These are phyloP conservation scores for Podaxis carcinomalis DNA, from an alignment of 768 basidiomycete species.

Conservation along the genomic window DNA sequence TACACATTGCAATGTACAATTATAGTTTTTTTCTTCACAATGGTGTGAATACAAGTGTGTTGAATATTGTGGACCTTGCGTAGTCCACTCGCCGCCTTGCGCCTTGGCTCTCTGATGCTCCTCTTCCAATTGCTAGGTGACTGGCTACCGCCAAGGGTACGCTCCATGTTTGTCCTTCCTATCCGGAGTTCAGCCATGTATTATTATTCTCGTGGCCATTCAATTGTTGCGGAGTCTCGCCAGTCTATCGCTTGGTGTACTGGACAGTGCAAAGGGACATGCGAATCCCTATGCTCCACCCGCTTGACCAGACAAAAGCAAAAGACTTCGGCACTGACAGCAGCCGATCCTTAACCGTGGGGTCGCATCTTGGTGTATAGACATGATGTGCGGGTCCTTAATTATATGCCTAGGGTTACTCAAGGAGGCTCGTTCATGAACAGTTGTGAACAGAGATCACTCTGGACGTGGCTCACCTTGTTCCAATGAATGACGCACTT, in stretches of 20 bases:
- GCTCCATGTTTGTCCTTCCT: neutral
- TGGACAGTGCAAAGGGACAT: neutral
- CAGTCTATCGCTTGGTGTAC: neutral
- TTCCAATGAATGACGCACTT: too few relatives aligned
- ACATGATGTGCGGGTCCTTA: too few relatives aligned
- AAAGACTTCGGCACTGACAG: constrained; percentile 55
- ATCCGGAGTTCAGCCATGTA: neutral
- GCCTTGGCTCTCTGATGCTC: neutral
- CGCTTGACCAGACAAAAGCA: constrained; percentile 46
- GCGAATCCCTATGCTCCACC: constrained; percentile 33
- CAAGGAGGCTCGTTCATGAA: too few relatives aligned
- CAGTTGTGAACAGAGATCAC: too few relatives aligned
- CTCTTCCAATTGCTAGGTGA: neutral
- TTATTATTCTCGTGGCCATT: neutral
- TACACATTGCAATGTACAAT: constrained; percentile 15
- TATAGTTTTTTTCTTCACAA: neutral
- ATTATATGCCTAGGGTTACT: too few relatives aligned
- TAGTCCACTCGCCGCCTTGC: too few relatives aligned
- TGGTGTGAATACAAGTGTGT: neutral
- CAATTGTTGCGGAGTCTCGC: neutral
- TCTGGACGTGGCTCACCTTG: too few relatives aligned
- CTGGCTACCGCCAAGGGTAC: neutral
- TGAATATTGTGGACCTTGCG: too few relatives aligned
- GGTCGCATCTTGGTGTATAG: constrained; percentile 40
- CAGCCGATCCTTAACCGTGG: constrained; percentile 65